phyloP scores from a whole-genome alignment of 228 moss, liverwort and hornwort species.

The Sphagnum magellanicum region DNA sequence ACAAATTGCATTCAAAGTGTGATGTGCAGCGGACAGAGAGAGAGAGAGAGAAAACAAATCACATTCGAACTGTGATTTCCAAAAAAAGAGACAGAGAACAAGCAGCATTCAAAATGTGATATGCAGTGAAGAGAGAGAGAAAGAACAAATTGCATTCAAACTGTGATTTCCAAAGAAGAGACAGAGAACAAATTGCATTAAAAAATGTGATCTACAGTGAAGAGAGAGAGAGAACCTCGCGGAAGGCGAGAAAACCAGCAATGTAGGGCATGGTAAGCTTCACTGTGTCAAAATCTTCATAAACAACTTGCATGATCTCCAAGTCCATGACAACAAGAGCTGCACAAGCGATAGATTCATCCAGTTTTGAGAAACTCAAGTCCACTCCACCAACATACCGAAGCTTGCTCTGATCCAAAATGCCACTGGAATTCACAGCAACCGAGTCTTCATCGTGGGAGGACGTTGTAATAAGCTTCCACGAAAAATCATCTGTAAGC shows the following conservation, averaged over 20 bases:
- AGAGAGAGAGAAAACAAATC: background rate
- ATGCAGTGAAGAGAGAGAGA: background rate
- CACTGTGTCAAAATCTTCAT: slow-evolving; percentile 83
- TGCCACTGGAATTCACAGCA: slow-evolving; percentile 5
- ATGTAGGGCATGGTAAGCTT: slow-evolving; percentile 88
- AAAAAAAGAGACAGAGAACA: too few species aligned
- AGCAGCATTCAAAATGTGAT: too few species aligned
- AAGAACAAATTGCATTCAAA: background rate
- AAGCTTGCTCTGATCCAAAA: slow-evolving; percentile 24
- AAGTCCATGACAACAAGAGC: slow-evolving; percentile 85
- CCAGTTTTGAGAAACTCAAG: slow-evolving; percentile 77
- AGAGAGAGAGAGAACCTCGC: slow-evolving; percentile 51
- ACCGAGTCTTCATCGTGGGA: slow-evolving; percentile 5
- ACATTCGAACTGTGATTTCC: background rate
- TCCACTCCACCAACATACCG: slow-evolving; percentile 86
- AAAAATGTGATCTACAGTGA: background rate
- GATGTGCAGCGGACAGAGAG: background rate
- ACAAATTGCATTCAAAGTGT: too few species aligned
- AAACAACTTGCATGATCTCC: slow-evolving; percentile 72
- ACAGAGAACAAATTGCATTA: too few species aligned
- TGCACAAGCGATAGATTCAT: slow-evolving; percentile 67
- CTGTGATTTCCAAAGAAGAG: background rate
- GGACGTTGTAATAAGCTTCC: slow-evolving; percentile 30
- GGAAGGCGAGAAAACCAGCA: slow-evolving; percentile 95
- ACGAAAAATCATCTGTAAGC: slow-evolving; percentile 61